Evolutionary conservation across 257 asterid species (phyloP).

Genomic region (Catharanthus roseus): DNA sequence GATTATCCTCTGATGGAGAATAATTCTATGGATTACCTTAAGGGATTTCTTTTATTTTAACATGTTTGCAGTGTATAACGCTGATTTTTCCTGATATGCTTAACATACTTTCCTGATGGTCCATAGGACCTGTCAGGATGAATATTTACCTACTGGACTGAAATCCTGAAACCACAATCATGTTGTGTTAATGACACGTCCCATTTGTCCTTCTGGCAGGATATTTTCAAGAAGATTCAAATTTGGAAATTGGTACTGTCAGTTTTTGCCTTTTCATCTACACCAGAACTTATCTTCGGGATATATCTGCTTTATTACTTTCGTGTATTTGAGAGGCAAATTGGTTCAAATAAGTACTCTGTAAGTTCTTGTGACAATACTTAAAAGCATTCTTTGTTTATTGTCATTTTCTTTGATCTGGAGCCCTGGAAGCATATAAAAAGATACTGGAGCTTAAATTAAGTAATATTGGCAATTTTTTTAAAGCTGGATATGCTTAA

Average conservation of each 20-base stretch:
- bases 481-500: too few relatives aligned
- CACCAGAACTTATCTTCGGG: slow-evolving; percentile 94
- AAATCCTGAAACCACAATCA: background rate
- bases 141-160: background rate
- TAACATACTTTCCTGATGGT: background rate
- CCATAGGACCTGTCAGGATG: background rate
- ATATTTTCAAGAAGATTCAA: slow-evolving; percentile 78
- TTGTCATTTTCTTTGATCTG: background rate
- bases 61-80: background rate
- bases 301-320: slow-evolving; percentile 86
- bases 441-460: background rate
- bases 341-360: slow-evolving; percentile 89
- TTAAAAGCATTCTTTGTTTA: slow-evolving; percentile 1
- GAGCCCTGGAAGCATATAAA: background rate
- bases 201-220: slow-evolving; percentile 51
- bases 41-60: background rate
- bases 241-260: slow-evolving; percentile 92
- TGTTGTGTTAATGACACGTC: slow-evolving; percentile 13
- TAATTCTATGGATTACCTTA: background rate
- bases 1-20: background rate
- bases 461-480: background rate
- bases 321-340: slow-evolving; percentile 98
- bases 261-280: slow-evolving; percentile 81
- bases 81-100: background rate
- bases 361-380: slow-evolving; percentile 44